Evolutionary conservation across 345 rosid genomes (phyloP), one percentile per base, ranked within the genome.

Genomic region (Sisymbrium irio): DNA sequence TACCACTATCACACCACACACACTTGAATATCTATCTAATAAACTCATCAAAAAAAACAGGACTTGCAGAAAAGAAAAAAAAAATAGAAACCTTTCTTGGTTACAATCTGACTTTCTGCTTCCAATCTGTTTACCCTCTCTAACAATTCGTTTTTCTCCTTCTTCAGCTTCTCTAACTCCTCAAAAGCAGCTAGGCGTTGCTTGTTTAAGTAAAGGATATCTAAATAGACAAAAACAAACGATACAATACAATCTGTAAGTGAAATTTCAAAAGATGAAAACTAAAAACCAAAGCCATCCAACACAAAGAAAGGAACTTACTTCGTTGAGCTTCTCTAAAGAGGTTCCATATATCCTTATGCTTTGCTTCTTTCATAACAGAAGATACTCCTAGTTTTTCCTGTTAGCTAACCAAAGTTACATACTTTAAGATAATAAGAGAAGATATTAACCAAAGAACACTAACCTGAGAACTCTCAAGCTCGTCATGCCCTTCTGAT

Each of bases 261-360:
- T 74, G 9, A 57, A 7, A 1, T 27, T 58, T 22, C 68, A 40
- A 4, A 25, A 20, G 10, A 51, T 35, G 19, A 32, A 44, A 7
- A 37, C 3, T 32, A 32, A 9, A 50, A 73, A 65, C 51, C 19
- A 69, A 37, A n/a, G 6, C 18, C 68, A 44, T 53, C 19, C n/a
- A 56, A 18, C 30, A 32, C n/a, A 4, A 0, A 0, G 6, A 41
- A 32, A 6, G 35, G 8, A 6, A 0, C 60, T 70, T 71, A 91
- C 97, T 91, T 79, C 72, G 85, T 70, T 89, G 95, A 79, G 93
- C 95, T 83, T 91, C 91, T 79, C 44, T 85, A 65, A 89, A 91
- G 56, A 85, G 86, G 57, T 47, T 40, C 97, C 95, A 86, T 50
- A 87, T 79, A 14, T 82, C 86, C 22, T 80, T 83, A 3, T 75